phyloP scores from a whole-genome alignment of 2,329 filamentous ascomycete genomes.

The Aspergillus flavus region DNA sequence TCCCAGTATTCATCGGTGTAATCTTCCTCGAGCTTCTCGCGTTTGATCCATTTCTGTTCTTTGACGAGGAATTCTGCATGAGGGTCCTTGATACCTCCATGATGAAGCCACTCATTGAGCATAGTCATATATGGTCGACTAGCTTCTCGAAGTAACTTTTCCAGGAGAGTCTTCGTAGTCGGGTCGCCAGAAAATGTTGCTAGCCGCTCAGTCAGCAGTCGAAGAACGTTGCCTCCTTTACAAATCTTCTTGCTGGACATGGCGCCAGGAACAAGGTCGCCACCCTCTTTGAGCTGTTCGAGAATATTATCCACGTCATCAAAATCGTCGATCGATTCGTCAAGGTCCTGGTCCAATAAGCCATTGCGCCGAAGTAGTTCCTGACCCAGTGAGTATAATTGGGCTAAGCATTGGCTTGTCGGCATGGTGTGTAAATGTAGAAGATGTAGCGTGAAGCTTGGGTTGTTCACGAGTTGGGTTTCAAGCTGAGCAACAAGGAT shows the following conservation, averaged over 20 bases:
- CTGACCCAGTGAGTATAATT: slow-evolving; percentile 83
- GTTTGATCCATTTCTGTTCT: slow-evolving; percentile 91
- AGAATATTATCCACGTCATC: slow-evolving; percentile 92
- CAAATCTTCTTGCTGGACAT: slow-evolving; percentile 88
- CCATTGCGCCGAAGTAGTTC: slow-evolving; percentile 88
- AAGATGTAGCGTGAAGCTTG: slow-evolving; percentile 87
- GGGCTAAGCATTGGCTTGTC: slow-evolving; percentile 86
- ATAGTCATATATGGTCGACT: slow-evolving; percentile 96
- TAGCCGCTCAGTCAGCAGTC: slow-evolving; percentile 79
- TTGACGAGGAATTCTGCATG: slow-evolving; percentile 94
- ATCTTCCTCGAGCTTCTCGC: slow-evolving; percentile 89
- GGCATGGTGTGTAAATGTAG: slow-evolving; percentile 89
- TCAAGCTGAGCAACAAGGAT: slow-evolving; percentile 92
- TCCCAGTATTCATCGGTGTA: slow-evolving; percentile 99
- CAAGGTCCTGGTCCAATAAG: slow-evolving; percentile 73
- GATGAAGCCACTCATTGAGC: slow-evolving; percentile 98
- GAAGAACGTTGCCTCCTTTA: slow-evolving; percentile 94
- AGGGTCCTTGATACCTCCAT: slow-evolving; percentile 90
- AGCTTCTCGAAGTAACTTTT: slow-evolving; percentile 79
- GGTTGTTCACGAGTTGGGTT: slow-evolving; percentile 85
- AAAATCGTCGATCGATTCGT: slow-evolving; percentile 71
- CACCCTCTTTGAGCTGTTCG: slow-evolving; percentile 83
- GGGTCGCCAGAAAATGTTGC: slow-evolving; percentile 93
- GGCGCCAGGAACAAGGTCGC: slow-evolving; percentile 75
- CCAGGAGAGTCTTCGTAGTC: slow-evolving; percentile 78